Percentiles rank a stretch among this genome's conserved stretches.
Evolutionary conservation across 371 early-diverging fungal species (phyloP).

Genomic region (Lichtheimia ornata): DNA sequence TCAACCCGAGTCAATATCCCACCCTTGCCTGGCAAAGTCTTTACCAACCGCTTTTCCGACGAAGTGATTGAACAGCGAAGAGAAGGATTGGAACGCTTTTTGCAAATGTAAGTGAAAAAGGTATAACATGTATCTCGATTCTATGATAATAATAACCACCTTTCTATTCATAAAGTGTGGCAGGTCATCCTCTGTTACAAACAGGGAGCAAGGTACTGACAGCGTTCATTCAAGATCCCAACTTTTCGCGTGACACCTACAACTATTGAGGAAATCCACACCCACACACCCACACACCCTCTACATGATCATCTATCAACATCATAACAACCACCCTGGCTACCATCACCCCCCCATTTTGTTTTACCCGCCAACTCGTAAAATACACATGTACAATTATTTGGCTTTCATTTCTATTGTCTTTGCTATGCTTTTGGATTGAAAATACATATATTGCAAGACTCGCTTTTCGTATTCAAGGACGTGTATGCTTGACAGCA

Average conservation of each 20-base stretch:
- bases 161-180: slow-evolving; percentile 58
- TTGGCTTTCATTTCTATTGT: too few species aligned
- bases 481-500: too few species aligned
- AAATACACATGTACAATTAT: too few species aligned
- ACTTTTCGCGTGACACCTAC: slow-evolving; percentile 78
- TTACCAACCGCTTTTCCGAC: slow-evolving; percentile 92
- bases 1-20: slow-evolving; percentile 93
- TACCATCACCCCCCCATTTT: too few species aligned
- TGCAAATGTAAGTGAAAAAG: slow-evolving; percentile 85
- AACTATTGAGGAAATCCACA: slow-evolving; percentile 45
- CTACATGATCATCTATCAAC: too few species aligned
- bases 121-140: neutral
- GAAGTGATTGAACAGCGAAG: slow-evolving; percentile 93
- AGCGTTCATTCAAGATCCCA: slow-evolving; percentile 94
- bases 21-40: slow-evolving; percentile 95
- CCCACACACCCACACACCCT: too few species aligned
- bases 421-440: too few species aligned
- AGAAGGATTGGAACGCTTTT: slow-evolving; percentile 90
- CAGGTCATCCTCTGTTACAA: slow-evolving; percentile 96
- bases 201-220: slow-evolving; percentile 95
- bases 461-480: too few species aligned
- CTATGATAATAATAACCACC: neutral
- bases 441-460: too few species aligned
- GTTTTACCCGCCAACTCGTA: too few species aligned
- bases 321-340: too few species aligned